A percentile compares a stretch with the other conserved stretches of the same genome.
Evolutionary conservation across 2,329 filamentous ascomycete species (phyloP).

Genomic region (Lasiodiplodia gonubiensis): DNA sequence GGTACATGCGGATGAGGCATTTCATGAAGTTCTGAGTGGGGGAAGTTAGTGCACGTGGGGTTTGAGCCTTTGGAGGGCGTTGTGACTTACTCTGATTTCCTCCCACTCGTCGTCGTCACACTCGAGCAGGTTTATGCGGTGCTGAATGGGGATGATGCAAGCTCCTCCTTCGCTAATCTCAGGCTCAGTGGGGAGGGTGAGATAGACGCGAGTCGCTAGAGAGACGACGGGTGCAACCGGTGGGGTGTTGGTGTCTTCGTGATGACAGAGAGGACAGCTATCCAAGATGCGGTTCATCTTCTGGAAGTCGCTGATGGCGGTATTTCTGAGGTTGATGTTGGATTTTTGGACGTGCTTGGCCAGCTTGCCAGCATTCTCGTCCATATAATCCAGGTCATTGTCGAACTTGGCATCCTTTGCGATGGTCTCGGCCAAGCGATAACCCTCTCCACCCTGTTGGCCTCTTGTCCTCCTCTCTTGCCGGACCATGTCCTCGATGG

Average conservation of each 20-base stretch:
- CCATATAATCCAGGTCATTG: slow-evolving; percentile 93
- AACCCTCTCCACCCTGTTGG: slow-evolving; percentile 77
- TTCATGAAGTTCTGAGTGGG: slow-evolving; percentile 85
- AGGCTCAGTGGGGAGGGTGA: slow-evolving; percentile 88
- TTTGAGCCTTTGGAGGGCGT: neutral
- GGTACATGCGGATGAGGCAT: slow-evolving; percentile 89
- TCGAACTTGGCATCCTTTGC: slow-evolving; percentile 91
- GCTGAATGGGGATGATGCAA: slow-evolving; percentile 86
- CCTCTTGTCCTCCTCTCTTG: slow-evolving; percentile 87
- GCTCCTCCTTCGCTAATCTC: slow-evolving; percentile 84
- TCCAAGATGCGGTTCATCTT: slow-evolving; percentile 88
- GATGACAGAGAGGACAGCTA: slow-evolving; percentile 86
- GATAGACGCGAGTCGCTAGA: slow-evolving; percentile 81
- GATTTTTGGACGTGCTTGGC: slow-evolving; percentile 87
- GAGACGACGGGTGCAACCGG: slow-evolving; percentile 86
- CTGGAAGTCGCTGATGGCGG: slow-evolving; percentile 85
- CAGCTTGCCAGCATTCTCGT: slow-evolving; percentile 92
- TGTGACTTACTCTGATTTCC: slow-evolving; percentile 69
- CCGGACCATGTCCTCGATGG: slow-evolving; percentile 93
- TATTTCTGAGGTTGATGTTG: slow-evolving; percentile 84
- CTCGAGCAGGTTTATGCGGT: slow-evolving; percentile 88
- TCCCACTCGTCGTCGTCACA: slow-evolving; percentile 99
- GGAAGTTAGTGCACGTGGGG: slow-evolving; percentile 62
- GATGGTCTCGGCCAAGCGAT: slow-evolving; percentile 87
- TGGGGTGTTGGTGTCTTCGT: slow-evolving; percentile 77